These are phyloP conservation scores for Neurospora sp. DNA, from an alignment of 495 filamentous ascomycete genomes.

Conservation along the genomic window DNA sequence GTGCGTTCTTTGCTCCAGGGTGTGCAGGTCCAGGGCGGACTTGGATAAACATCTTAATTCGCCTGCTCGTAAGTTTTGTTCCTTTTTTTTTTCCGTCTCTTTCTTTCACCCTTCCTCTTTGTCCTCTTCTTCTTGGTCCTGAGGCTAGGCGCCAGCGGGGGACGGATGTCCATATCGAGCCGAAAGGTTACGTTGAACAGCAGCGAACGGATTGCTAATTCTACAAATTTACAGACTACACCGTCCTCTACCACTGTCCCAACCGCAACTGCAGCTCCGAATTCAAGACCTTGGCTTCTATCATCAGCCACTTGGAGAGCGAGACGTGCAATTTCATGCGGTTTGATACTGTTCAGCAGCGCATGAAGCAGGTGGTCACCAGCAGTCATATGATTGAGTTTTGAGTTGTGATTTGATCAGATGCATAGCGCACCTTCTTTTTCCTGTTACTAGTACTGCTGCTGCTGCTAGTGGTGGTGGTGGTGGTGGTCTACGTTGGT, in stretches of 20 bases:
- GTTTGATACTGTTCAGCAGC: constrained; percentile 36
- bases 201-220: neutral
- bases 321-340: constrained; percentile 38
- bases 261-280: constrained; percentile 32
- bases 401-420: neutral
- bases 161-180: neutral
- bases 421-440: neutral
- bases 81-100: neutral
- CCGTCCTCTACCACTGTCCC: constrained; percentile 44
- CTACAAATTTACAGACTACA: constrained; percentile 20
- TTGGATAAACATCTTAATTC: constrained; percentile 16
- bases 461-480: neutral
- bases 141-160: neutral
- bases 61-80: constrained; percentile 15
- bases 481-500: neutral
- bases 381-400: constrained; percentile 5
- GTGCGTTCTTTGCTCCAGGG: constrained; percentile 15
- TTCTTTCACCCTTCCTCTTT: neutral
- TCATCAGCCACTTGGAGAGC: constrained; percentile 49
- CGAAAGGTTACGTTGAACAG: neutral
- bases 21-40: neutral
- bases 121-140: neutral
- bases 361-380: constrained; percentile 8
- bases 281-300: constrained; percentile 35
- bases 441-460: neutral